phyloP scores from a whole-genome alignment of 805 yeast species.

The Metschnikowia proteae region DNA sequence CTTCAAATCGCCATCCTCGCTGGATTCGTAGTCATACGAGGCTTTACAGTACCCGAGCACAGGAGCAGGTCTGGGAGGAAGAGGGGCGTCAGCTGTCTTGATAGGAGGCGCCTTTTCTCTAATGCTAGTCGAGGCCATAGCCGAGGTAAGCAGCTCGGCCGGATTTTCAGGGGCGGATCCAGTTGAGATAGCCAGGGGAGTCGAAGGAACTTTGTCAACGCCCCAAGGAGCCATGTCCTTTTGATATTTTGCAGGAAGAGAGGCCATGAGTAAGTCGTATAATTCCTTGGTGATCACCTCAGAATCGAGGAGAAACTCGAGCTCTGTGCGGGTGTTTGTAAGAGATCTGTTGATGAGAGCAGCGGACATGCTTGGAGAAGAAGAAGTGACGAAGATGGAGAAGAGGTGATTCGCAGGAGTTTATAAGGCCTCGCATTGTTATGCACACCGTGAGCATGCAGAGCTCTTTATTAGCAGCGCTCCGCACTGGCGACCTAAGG shows the following conservation, averaged over 20 bases:
- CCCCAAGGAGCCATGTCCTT: constrained; percentile 50
- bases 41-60: constrained; percentile 53
- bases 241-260: constrained; percentile 57
- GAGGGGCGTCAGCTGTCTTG: constrained; percentile 5
- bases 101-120: constrained; percentile 7
- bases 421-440: constrained; percentile 1
- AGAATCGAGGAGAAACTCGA: constrained; percentile 74
- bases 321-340: constrained; percentile 69
- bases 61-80: constrained; percentile 16
- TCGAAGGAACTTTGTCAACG: constrained; percentile 26
- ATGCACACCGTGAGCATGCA: not conserved
- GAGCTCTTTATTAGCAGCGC: not conserved
- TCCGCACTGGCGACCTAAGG: not conserved
- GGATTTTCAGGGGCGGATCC: not conserved
- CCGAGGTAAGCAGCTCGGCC: not conserved
- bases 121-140: constrained; percentile 7
- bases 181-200: not conserved
- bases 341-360: constrained; percentile 75
- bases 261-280: constrained; percentile 44
- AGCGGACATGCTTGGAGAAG: constrained; percentile 35
- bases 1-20: constrained; percentile 69
- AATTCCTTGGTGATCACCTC: constrained; percentile 61
- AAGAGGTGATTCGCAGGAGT: not conserved
- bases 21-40: constrained; percentile 68
- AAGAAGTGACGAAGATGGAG: not conserved